phyloP scores from a whole-genome alignment of 208 protist species.

The Leishmania gerbilli region DNA sequence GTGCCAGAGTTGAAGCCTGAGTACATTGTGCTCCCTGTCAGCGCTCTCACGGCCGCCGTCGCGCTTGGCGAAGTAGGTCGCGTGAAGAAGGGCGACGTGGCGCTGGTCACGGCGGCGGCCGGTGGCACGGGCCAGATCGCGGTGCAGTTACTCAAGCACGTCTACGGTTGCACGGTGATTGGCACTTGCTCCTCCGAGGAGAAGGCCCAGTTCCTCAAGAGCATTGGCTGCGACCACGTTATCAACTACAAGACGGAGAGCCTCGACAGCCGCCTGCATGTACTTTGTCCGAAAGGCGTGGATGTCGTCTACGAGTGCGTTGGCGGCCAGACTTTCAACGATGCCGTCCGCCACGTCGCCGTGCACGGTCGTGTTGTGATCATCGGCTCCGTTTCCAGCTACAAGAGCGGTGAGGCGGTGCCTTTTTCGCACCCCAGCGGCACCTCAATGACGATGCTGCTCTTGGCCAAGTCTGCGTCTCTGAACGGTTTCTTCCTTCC shows the following conservation, averaged over 20 bases:
- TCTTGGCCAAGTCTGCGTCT: slow-evolving; percentile 36
- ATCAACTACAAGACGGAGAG: slow-evolving; percentile 86
- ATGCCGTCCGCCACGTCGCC: slow-evolving; percentile 65
- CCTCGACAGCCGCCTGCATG: slow-evolving; percentile 44
- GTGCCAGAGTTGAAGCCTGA: slow-evolving; percentile 50
- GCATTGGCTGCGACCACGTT: slow-evolving; percentile 78
- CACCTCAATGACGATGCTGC: slow-evolving; percentile 22
- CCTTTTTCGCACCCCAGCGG: slow-evolving; percentile 30
- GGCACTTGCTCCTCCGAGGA: slow-evolving; percentile 76
- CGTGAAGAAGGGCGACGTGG: slow-evolving; percentile 51
- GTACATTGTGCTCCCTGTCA: slow-evolving; percentile 31
- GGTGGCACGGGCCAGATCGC: slow-evolving; percentile 88
- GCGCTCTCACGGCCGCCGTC: slow-evolving; percentile 73
- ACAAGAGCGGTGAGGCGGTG: slow-evolving; percentile 44
- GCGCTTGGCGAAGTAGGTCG: slow-evolving; percentile 54
- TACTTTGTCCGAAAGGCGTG: slow-evolving; percentile 72
- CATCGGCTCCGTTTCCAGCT: slow-evolving; percentile 80
- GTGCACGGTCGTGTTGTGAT: slow-evolving; percentile 66
- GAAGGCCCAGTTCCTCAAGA: slow-evolving; percentile 79
- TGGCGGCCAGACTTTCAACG: slow-evolving; percentile 78
- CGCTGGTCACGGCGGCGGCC: slow-evolving; percentile 83
- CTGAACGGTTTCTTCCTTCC: slow-evolving; percentile 61
- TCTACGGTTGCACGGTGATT: slow-evolving; percentile 84
- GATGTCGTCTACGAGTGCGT: slow-evolving; percentile 88
- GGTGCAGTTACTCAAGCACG: slow-evolving; percentile 88